phyloP scores from a whole-genome alignment of 73 alveolate species.

The Tetrahymena elliotti region DNA sequence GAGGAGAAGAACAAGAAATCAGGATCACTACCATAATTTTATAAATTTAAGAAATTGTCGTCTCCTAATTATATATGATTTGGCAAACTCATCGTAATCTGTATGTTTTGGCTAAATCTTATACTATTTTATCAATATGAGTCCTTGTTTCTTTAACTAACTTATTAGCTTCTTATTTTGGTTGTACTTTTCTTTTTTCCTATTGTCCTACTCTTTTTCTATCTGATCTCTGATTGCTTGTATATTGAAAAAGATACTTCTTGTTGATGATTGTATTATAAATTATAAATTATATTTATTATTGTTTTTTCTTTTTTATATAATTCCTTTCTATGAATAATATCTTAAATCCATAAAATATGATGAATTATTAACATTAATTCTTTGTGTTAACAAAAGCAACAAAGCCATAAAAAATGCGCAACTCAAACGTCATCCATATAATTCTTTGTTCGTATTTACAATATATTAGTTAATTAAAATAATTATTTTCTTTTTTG shows the following conservation, averaged over 20 bases:
- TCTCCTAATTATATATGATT: neutral
- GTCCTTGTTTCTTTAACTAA: neutral
- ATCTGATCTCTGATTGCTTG: neutral
- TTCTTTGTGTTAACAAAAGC: neutral
- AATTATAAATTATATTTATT: neutral
- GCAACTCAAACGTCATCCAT: neutral
- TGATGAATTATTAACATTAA: neutral
- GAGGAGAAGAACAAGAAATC: neutral
- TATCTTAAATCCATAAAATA: neutral
- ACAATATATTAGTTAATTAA: too few relatives aligned
- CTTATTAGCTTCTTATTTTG: neutral
- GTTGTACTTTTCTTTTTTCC: neutral
- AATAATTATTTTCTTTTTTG: neutral
- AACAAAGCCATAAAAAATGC: neutral
- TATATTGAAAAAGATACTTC: neutral
- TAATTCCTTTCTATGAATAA: neutral
- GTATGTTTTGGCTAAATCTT: neutral
- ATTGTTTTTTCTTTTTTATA: neutral
- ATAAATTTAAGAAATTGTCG: neutral
- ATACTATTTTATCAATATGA: neutral
- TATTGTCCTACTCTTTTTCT: neutral
- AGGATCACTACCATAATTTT: neutral
- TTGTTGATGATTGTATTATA: neutral
- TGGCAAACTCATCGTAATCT: neutral
- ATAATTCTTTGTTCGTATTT: too few relatives aligned